Conservation (phyloP, 2,329 filamentous ascomycete genomes). For the Pseudopithomyces chartarum region DNA sequence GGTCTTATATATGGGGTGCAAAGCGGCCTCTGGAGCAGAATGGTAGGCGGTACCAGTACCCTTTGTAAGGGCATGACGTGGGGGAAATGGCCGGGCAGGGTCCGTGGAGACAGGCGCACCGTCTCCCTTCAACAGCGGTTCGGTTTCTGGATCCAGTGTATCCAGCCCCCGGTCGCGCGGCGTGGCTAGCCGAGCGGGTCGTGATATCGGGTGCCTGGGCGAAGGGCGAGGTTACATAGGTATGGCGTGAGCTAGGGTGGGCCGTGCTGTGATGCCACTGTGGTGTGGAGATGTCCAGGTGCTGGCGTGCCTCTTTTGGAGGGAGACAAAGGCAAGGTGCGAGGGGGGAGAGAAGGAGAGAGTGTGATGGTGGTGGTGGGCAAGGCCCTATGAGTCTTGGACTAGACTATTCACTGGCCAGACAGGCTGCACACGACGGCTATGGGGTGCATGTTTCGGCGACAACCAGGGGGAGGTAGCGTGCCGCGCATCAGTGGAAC, state of each 20-base stretch:
- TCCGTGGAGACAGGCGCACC: slow-evolving; percentile 14
- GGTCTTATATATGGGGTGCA: slow-evolving; percentile 26
- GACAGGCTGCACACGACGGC: background rate
- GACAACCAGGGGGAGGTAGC: background rate
- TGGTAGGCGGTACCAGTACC: slow-evolving; percentile 3
- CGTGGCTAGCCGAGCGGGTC: background rate
- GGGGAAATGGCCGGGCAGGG: slow-evolving; percentile 22
- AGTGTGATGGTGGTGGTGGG: background rate
- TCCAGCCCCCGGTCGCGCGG: slow-evolving; percentile 8
- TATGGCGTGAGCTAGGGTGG: background rate
- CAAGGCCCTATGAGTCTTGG: background rate
- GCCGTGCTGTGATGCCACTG: background rate
- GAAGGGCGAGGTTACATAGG: background rate
- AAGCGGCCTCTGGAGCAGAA: slow-evolving; percentile 11
- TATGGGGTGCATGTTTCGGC: background rate
- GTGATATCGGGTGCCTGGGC: background rate
- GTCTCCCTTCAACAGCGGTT: slow-evolving; percentile 29
- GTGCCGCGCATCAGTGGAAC: slow-evolving; percentile 1
- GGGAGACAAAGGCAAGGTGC: background rate
- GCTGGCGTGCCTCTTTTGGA: too few relatives aligned
- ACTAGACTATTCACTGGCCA: background rate
- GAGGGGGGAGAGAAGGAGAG: background rate
- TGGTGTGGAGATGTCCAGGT: background rate
- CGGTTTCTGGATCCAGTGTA: slow-evolving; percentile 28
- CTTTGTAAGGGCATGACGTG: slow-evolving; percentile 39